Conservation (phyloP, 441 rosid species). For the Populus hybrid region DNA sequence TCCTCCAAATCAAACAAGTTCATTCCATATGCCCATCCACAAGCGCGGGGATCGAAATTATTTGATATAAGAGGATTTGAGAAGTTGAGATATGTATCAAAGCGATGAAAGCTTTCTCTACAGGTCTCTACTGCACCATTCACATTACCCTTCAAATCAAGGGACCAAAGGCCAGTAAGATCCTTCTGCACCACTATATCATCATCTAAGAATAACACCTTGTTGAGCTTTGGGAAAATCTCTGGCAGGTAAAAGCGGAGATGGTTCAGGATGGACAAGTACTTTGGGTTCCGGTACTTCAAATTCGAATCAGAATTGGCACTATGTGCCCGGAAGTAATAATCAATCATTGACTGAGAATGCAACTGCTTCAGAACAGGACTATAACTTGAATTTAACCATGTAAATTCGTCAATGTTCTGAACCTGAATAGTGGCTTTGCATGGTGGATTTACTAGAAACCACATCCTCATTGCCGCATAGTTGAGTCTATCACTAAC, state of each 20-base stretch:
- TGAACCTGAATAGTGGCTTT: slow-evolving; percentile 67
- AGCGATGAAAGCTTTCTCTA: slow-evolving; percentile 93
- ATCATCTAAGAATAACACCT: slow-evolving; percentile 90
- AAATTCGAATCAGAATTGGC: slow-evolving; percentile 74
- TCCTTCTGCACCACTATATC: slow-evolving; percentile 95
- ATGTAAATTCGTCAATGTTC: slow-evolving; percentile 68
- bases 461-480: slow-evolving; percentile 87
- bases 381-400: slow-evolving; percentile 95
- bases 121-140: slow-evolving; percentile 99
- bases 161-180: slow-evolving; percentile 76
- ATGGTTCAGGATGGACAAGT: slow-evolving; percentile 90
- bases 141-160: slow-evolving; percentile 88
- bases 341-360: slow-evolving; percentile 84
- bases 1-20: slow-evolving; percentile 63
- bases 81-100: slow-evolving; percentile 95
- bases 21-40: slow-evolving; percentile 91
- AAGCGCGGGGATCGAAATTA: slow-evolving; percentile 65
- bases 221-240: slow-evolving; percentile 88
- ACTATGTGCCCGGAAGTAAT: slow-evolving; percentile 82
- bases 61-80: slow-evolving; percentile 67
- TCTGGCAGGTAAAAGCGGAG: slow-evolving; percentile 96
- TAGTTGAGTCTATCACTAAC: slow-evolving; percentile 71
- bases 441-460: slow-evolving; percentile 50
- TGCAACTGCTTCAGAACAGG: slow-evolving; percentile 91
- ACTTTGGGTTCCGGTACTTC: slow-evolving; percentile 94